These are phyloP conservation scores for Pythium phragmitis DNA, from an alignment of 352 stramenopile species.

Conservation along the genomic window DNA sequence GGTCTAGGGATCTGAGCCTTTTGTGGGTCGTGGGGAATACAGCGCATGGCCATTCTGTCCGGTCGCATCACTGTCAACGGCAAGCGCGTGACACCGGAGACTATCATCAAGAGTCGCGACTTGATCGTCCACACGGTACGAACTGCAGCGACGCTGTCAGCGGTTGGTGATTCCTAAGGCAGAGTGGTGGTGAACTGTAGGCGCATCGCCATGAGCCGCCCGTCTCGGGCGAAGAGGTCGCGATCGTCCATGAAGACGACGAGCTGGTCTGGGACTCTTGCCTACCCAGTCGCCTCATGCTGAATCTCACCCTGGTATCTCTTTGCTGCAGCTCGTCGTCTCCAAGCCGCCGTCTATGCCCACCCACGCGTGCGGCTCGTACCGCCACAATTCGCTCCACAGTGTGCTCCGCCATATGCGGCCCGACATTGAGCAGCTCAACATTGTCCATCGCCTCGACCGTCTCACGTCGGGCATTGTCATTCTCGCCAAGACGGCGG, in stretches of 20 bases:
- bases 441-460: conserved; percentile 96
- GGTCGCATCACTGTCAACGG: conserved; percentile 94
- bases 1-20: background rate
- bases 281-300: background rate
- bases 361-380: conserved; percentile 94
- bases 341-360: conserved; percentile 92
- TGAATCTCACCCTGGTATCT: background rate
- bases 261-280: conserved; percentile 45
- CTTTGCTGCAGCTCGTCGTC: conserved; percentile 59
- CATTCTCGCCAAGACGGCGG: conserved; percentile 75
- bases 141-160: too few species aligned
- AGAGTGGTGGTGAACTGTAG: conserved; percentile 24
- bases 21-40: background rate
- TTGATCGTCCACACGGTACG: conserved; percentile 90
- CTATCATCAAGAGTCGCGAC: conserved; percentile 91
- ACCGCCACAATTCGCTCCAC: conserved; percentile 94
- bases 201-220: conserved; percentile 97
- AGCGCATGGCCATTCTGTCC: conserved; percentile 91
- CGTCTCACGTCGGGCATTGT: conserved; percentile 94
- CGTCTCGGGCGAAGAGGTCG: conserved; percentile 81
- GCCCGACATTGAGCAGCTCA: conserved; percentile 65
- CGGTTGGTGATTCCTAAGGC: too few species aligned
- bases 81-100: conserved; percentile 68
- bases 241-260: conserved; percentile 76
- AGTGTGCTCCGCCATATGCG: conserved; percentile 73